Evolutionary conservation across 441 rosid species (phyloP), one percentile per base, ranked within the genome.

Genomic region (Lepidium campestre): DNA sequence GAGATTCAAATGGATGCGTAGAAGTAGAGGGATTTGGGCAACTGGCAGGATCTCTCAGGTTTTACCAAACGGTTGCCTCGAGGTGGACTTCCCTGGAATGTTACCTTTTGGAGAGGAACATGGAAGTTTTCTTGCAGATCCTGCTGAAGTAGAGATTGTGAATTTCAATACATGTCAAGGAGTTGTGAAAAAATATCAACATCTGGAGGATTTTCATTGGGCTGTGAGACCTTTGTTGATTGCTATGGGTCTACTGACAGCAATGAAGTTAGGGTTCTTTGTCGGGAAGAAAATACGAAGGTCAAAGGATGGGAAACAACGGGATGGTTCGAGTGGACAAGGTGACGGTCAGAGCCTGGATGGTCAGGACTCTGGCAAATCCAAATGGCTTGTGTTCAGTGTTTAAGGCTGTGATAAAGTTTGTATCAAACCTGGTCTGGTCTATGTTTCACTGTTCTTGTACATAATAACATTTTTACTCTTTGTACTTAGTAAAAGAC

Each of bases 151-250:
- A 66, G 96, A 87, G 78, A 48, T 65, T n/a, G 87, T 90, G 67
- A 75, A 83, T 45, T 93, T 93, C 41, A 45, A 63, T 45, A 77
- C 83, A 10, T 93, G 90, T 71, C 68, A 74, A 1, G 97, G 96
- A 15, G 57, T 88, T 17, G 78, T 82, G 44, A 66, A 82, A 54
- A 90, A 88, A 58, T 90, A 85, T 68, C 83, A 87, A 64, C 98
- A 93, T 77, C 83, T 90, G 1, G 96, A 93, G 80, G 96, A 93
- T 73, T 79, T 87, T 61, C 97, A 88, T 68, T 93, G 97, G 98
- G 85, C 86, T n/a, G 87, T 90, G 39, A 88, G 97, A 71, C 98
- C 97, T 10, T 78, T 93, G 46, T 70, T 86, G 56, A 76, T 87
- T 65, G 88, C 89, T 2, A 60, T 87, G 53, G 88, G 94, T 46